These are phyloP conservation scores for Carnegiea gigantea DNA, from an alignment of 179 eudicot genomes.

Conservation along the genomic window DNA sequence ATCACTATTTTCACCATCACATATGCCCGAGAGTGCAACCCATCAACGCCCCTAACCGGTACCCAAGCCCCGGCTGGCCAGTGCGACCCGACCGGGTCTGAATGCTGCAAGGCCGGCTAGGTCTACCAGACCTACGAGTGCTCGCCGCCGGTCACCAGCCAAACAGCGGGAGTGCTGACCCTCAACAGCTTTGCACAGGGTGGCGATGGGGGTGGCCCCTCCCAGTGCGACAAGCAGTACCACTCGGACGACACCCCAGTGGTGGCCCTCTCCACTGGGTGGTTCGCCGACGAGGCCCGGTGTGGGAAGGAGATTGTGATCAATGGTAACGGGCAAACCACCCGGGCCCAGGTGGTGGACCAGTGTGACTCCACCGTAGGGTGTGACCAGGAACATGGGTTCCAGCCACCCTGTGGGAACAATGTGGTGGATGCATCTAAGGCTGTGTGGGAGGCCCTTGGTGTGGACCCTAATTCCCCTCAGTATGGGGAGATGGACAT, in stretches of 20 bases:
- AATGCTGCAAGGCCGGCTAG: conserved; percentile 36
- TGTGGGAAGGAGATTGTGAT: conserved; percentile 36
- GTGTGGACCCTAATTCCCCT: conserved; percentile 25
- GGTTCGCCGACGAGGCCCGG: conserved; percentile 32
- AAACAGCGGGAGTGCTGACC: conserved; percentile 37
- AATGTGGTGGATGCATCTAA: conserved; percentile 55
- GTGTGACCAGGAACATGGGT: conserved; percentile 51
- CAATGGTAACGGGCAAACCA: conserved; percentile 35
- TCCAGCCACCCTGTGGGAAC: conserved; percentile 41
- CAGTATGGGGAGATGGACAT: conserved; percentile 38
- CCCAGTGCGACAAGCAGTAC: conserved; percentile 35
- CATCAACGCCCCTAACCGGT: conserved; percentile 28
- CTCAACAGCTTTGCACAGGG: conserved; percentile 43
- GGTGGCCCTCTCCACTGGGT: conserved; percentile 56
- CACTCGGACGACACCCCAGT: conserved; percentile 33
- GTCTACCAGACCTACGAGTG: conserved; percentile 43
- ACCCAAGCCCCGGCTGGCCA: conserved; percentile 30
- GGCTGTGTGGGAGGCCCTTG: conserved; percentile 54
- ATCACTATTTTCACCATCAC: conserved; percentile 10
- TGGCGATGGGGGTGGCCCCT: conserved; percentile 48
- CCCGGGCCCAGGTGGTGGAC: conserved; percentile 44
- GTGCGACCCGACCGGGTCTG: conserved; percentile 36
- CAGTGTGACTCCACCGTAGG: conserved; percentile 54
- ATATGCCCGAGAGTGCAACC: conserved; percentile 32
- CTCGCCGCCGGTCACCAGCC: conserved; percentile 37